Conservation (phyloP, 164 flowering plant species). For the Amborella trichopoda region DNA sequence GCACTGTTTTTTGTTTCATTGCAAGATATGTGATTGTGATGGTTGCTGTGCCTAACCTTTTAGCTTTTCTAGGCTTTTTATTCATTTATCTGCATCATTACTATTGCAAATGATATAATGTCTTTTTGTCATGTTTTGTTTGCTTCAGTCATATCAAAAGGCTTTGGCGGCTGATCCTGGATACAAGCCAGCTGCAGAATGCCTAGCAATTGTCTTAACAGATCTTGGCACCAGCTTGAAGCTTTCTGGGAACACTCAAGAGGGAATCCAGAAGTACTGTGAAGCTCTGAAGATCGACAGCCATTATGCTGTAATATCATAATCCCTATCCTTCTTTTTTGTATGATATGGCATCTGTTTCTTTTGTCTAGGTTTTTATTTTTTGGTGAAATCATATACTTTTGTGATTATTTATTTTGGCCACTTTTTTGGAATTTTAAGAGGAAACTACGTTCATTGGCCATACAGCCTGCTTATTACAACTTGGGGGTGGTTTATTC, state of each 20-base stretch:
- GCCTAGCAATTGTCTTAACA: conserved; percentile 88
- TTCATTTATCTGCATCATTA: too few relatives aligned
- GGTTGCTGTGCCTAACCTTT: too few relatives aligned
- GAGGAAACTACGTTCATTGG: conserved; percentile 1
- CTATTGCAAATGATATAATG: too few relatives aligned
- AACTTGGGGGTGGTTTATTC: conserved; percentile 99
- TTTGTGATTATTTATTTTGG: neutral
- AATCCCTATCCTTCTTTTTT: conserved; percentile 3
- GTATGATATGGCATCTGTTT: too few relatives aligned
- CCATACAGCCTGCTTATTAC: conserved; percentile 94
- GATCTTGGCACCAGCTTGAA: conserved; percentile 97
- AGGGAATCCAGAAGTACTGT: conserved; percentile 87
- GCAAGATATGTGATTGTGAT: too few relatives aligned
- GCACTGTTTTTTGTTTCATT: too few relatives aligned
- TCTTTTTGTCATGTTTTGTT: too few relatives aligned
- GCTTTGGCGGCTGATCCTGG: conserved; percentile 72
- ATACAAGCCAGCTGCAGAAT: conserved; percentile 93
- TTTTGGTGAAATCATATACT: too few relatives aligned
- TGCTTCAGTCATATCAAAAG: conserved; percentile 79
- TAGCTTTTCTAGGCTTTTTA: too few relatives aligned
- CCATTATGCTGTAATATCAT: conserved; percentile 79
- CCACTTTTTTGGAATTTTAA: neutral
- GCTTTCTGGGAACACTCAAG: conserved; percentile 95
- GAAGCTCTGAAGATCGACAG: conserved; percentile 92
- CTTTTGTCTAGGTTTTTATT: neutral